These are phyloP conservation scores for Myxozyma neglecta DNA, from an alignment of 805 yeast species.

Conservation along the genomic window DNA sequence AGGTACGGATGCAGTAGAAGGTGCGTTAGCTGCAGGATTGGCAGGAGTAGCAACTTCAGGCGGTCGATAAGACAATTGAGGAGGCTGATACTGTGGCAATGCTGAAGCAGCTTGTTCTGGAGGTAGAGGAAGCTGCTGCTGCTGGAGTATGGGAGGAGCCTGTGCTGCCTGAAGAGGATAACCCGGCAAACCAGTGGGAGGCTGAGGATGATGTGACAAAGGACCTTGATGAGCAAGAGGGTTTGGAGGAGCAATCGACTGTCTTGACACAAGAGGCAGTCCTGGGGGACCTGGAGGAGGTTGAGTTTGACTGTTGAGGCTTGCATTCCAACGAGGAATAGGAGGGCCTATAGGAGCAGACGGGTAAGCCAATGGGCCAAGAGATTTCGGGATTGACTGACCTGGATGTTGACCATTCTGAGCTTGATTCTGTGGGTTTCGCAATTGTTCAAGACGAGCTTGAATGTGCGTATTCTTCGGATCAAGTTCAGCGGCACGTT, in stretches of 20 bases:
- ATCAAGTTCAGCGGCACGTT: conserved; percentile 92
- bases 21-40: not conserved
- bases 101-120: conserved; percentile 28
- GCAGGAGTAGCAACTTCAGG: conserved; percentile 14
- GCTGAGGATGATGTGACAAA: conserved; percentile 36
- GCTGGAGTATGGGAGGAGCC: conserved; percentile 7
- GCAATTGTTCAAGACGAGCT: conserved; percentile 82
- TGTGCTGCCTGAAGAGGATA: conserved; percentile 18
- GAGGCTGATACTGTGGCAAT: conserved; percentile 33
- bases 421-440: conserved; percentile 39
- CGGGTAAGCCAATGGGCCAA: conserved; percentile 54
- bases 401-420: conserved; percentile 68
- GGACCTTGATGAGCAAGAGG: conserved; percentile 31
- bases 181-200: conserved; percentile 30
- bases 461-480: conserved; percentile 93
- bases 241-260: conserved; percentile 26
- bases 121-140: conserved; percentile 40
- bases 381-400: conserved; percentile 57
- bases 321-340: conserved; percentile 43
- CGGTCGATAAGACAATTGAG: conserved; percentile 20
- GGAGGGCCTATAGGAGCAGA: conserved; percentile 58
- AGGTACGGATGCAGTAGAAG: no score
- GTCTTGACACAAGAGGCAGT: conserved; percentile 23
- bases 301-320: conserved; percentile 36
- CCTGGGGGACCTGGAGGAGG: conserved; percentile 22